Evolutionary conservation across 495 filamentous ascomycete genomes (phyloP), one percentile per base, ranked within the genome.

Genomic region (Penicillium paradoxum): DNA sequence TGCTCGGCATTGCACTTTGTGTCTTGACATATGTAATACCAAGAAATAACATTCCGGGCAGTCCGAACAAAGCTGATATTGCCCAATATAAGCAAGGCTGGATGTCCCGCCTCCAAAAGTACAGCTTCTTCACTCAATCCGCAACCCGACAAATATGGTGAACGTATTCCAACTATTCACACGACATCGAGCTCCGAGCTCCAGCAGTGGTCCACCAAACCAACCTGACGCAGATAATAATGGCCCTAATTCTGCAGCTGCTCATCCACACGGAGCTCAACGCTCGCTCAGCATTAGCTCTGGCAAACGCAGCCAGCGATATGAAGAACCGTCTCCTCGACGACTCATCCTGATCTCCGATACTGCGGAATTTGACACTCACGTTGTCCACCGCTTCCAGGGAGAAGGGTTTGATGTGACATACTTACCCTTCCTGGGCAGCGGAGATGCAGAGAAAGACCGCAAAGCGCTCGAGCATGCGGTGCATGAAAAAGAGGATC

Each of bases 371-470:
- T 86, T 87, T 53, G 83, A 87, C 58, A 45, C 70, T 6, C 54
- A 73, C 7, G 77, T 79, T 5, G 50, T 83, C 4, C 69, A 73
- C 13, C 73, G 79, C 18, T 86, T 84, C 75, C 71, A 72, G 17
- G 77, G 75, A 14, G 85, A 89, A 60, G 85, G 84, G 2, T 88
- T 87, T 60, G 55, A 78, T 13, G 83, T 84, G 29, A 69, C 69
- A 7, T 87, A 87, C 56, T 30, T 89, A 0, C 75, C 79, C 0
- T 76, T 86, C 56, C 68, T 68, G 3, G 59, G 62, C 6, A 73
- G 70, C 22, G 78, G 69, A 1, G 75, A 82, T 42, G 30, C 43
- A 6, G 68, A 71, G 14, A 56, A 59, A 17, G 68, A 71, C 25
- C 58, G 66, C 5, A 68, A 63, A 37, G 49, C 64, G 1, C 46